Base-by-base conservation (phyloP, 768 basidiomycete genomes). In the Serpula lacrymans region DNA sequence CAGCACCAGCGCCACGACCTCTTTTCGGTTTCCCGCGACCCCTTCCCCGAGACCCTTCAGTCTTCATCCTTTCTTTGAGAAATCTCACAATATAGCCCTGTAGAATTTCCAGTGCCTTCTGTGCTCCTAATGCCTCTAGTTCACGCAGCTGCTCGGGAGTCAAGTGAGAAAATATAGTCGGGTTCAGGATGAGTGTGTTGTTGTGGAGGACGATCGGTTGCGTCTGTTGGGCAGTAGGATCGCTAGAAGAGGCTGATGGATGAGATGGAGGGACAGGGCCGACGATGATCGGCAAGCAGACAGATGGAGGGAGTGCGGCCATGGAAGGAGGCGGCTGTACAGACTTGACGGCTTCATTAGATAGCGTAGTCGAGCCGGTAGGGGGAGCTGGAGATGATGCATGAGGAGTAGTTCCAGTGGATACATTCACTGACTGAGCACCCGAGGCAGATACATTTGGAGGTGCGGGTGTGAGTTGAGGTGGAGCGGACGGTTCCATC, bases 21-120 rank as follows among this genome's bases (percentile, higher is more conserved):
- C 53, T 47, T 34, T 52, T 49, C 31, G 23, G 41, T 13, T 54
- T 47, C 16, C 54, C 49, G 12, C 57, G 47, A 25, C 50, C 58
- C 13, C 53, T 43, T 48, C 57, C 21, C 53, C 60, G 42, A 18
- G 70, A 27, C 32, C 56, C 54, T 53, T 74, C 64, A 41, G 69
- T 60, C 61, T 68, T 60, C 49, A 80, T 76, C 48, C 69, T 71
- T 59, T 91, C 87, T 63, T 93, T 94, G 55, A 92, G 64, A 45
- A 82, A 87, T 39, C 84, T 77, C 30, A 91, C 87, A 58, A 94
- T 88, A 52, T 92, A 86, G 2, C 77, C 80, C 46, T 91, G 90
- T 41, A 95, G 67, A 16, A 90, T 82, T 49, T 79, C 77, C 37
- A 95, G 64, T 5, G 92, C 90, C 49, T 84, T 81, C 57, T 84